Conservation (phyloP, 257 asterid genomes). For the Fraxinus cuspidata region DNA sequence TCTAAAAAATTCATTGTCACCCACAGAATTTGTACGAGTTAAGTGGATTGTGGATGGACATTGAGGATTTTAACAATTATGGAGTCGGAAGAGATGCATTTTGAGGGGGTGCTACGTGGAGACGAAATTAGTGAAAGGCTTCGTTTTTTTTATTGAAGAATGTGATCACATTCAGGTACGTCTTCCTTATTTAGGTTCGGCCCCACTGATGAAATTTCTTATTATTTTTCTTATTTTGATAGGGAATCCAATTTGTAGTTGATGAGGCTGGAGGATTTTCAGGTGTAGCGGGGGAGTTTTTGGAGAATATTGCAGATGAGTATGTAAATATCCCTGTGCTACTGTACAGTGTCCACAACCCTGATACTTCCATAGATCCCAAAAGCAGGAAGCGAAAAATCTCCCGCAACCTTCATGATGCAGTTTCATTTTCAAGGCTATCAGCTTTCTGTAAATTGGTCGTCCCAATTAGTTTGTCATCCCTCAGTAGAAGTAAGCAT, state of each 20-base stretch:
- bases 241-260: constrained; percentile 86
- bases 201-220: constrained; percentile 4
- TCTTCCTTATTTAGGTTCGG: constrained; percentile 2
- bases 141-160: constrained; percentile 89
- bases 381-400: constrained; percentile 53
- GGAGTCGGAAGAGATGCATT: constrained; percentile 80
- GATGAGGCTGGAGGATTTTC: constrained; percentile 93
- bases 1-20: constrained; percentile 88
- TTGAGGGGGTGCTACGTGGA: constrained; percentile 48
- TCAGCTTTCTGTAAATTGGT: constrained; percentile 75
- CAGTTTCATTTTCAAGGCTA: constrained; percentile 77
- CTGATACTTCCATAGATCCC: constrained; percentile 42
- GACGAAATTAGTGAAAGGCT: constrained; percentile 88
- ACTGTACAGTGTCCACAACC: constrained; percentile 65
- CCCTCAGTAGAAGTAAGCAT: constrained; percentile 66
- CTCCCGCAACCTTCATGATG: constrained; percentile 70
- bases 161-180: constrained; percentile 92
- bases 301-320: constrained; percentile 90
- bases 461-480: constrained; percentile 81
- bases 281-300: constrained; percentile 77
- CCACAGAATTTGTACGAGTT: constrained; percentile 87
- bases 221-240: constrained; percentile 9
- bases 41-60: constrained; percentile 67
- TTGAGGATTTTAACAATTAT: constrained; percentile 58
- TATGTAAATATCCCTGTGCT: constrained; percentile 79